phyloP scores from a whole-genome alignment of 2,329 filamentous ascomycete species.

The Exserohilum turcica region DNA sequence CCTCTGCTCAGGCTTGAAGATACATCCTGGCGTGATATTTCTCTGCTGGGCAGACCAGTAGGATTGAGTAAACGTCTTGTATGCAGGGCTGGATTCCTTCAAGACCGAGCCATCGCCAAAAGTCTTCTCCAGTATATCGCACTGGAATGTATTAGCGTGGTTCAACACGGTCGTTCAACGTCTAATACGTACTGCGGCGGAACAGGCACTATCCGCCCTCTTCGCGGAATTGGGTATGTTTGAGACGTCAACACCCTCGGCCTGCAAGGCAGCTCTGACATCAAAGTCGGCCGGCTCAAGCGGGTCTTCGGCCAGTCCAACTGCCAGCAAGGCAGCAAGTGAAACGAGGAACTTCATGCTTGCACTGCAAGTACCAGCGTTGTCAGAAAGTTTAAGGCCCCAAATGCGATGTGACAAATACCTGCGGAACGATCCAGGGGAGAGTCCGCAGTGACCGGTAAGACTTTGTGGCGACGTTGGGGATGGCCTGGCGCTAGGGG shows the following conservation, averaged over 20 bases:
- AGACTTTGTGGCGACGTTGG: too few species aligned
- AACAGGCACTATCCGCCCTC: conserved; percentile 9
- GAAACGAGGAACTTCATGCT: conserved; percentile 2
- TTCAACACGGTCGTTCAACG: not conserved
- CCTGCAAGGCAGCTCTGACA: conserved; percentile 25
- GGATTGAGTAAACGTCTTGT: conserved; percentile 20
- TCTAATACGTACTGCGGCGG: conserved; percentile 25
- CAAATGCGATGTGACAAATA: not conserved
- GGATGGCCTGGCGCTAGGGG: not conserved
- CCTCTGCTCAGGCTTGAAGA: conserved; percentile 23
- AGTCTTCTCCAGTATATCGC: conserved; percentile 21
- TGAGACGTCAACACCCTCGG: conserved; percentile 22
- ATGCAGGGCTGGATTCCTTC: conserved; percentile 17
- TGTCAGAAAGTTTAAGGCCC: not conserved
- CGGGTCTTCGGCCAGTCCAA: not conserved
- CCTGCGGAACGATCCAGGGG: not conserved
- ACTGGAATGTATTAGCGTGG: conserved; percentile 19
- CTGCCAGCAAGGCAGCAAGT: conserved; percentile 2
- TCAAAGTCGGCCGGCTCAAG: conserved; percentile 26
- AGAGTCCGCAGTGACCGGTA: not conserved
- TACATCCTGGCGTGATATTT: conserved; percentile 17
- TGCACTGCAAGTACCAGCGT: not conserved
- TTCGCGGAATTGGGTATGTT: not conserved
- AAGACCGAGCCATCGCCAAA: conserved; percentile 24
- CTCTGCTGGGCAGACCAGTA: conserved; percentile 26